These are phyloP conservation scores for Phaeosphaeria sp. DNA, from an alignment of 2,329 filamentous ascomycete genomes.

Conservation along the genomic window DNA sequence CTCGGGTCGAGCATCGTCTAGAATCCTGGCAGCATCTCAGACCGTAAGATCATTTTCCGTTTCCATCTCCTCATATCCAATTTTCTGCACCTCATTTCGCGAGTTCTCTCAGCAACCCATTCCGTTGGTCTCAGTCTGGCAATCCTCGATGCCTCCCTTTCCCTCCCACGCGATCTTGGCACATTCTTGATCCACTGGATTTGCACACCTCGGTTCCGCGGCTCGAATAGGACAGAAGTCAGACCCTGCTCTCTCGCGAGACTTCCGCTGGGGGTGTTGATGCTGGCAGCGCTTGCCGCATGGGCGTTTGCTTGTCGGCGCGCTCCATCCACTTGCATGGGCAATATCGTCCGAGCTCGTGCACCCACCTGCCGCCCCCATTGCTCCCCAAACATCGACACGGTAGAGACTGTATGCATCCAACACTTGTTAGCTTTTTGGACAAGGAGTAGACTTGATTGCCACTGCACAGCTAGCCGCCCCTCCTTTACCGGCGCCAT, in stretches of 20 bases:
- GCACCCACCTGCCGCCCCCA: slow-evolving; percentile 19
- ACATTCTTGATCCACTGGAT: slow-evolving; percentile 13
- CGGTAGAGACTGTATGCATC: slow-evolving; percentile 36
- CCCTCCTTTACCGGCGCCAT: slow-evolving; percentile 38
- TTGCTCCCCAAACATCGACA: slow-evolving; percentile 15
- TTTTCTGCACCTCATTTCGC: slow-evolving; percentile 5
- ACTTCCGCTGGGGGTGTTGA: slow-evolving; percentile 17
- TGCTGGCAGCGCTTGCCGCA: slow-evolving; percentile 28
- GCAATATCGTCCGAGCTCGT: slow-evolving; percentile 19
- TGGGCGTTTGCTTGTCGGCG: slow-evolving; percentile 27
- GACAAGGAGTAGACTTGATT: slow-evolving; percentile 32
- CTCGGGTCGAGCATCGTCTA: neutral
- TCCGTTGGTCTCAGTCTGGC: slow-evolving; percentile 16
- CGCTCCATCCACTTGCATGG: slow-evolving; percentile 15
- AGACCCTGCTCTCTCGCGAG: slow-evolving; percentile 17
- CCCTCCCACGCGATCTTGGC: slow-evolving; percentile 9
- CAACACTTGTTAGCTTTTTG: slow-evolving; percentile 44
- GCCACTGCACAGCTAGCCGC: slow-evolving; percentile 31
- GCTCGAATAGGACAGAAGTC: neutral
- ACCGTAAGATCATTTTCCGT: neutral
- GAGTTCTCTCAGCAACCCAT: slow-evolving; percentile 14
- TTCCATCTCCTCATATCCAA: neutral
- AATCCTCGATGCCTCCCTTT: slow-evolving; percentile 7
- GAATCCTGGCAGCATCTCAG: slow-evolving; percentile 3
- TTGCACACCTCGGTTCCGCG: neutral